phyloP scores from a whole-genome alignment of 169 alveolate genomes.

The Theileria annulata region DNA sequence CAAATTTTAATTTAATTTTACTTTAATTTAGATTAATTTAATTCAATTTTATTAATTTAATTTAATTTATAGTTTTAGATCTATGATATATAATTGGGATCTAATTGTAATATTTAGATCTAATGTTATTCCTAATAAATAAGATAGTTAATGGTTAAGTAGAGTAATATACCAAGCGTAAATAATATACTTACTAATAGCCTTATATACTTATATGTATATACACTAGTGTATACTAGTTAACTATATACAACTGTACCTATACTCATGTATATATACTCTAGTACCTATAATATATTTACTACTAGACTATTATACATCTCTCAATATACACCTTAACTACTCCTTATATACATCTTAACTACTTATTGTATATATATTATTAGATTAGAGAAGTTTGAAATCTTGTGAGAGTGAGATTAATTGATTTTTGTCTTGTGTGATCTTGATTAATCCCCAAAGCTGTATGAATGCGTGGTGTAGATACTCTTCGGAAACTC shows the following conservation, averaged over 20 bases:
- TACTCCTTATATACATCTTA: too few species aligned
- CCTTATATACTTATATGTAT: not conserved
- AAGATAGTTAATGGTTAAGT: too few species aligned
- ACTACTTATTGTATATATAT: too few species aligned
- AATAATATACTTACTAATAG: not conserved
- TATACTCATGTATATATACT: not conserved
- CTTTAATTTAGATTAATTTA: too few species aligned
- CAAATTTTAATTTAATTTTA: too few species aligned
- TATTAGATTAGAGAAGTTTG: conserved; percentile 6
- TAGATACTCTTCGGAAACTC: conserved; percentile 83
- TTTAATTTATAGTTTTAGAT: not conserved
- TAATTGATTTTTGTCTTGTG: conserved; percentile 71
- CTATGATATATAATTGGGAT: not conserved
- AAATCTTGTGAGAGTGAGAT: conserved; percentile 47
- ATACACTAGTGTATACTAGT: not conserved
- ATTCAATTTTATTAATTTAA: too few species aligned
- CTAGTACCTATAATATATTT: not conserved
- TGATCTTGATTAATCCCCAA: conserved; percentile 74
- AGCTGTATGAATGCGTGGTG: conserved; percentile 83
- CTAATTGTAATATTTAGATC: not conserved
- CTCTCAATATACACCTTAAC: too few species aligned
- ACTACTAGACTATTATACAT: not conserved
- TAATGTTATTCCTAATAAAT: too few species aligned
- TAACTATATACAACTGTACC: too few species aligned
- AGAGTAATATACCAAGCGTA: too few species aligned